A percentile compares a stretch with the other conserved stretches of the same genome.
These are phyloP conservation scores for Aspergillus floridensis DNA, from an alignment of 2,329 filamentous ascomycete species.

Conservation along the genomic window DNA sequence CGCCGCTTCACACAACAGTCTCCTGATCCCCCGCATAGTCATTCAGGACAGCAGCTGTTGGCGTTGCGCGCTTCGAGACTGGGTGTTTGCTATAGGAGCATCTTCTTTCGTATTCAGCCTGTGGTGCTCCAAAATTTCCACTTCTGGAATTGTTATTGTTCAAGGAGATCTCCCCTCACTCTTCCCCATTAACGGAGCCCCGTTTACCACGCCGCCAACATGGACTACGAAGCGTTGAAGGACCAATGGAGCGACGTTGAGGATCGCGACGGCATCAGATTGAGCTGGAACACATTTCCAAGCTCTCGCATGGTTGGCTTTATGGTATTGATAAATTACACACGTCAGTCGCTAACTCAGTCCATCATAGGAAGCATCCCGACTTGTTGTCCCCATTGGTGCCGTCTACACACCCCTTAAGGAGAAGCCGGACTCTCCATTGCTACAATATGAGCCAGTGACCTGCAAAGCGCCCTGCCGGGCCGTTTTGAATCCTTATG, in stretches of 20 bases:
- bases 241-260: conserved; percentile 96
- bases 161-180: conserved; percentile 22
- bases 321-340: not conserved
- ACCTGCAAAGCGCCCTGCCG: conserved; percentile 95
- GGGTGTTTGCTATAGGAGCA: conserved; percentile 32
- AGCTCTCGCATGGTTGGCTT: conserved; percentile 86
- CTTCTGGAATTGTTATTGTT: conserved; percentile 16
- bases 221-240: conserved; percentile 93
- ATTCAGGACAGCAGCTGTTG: conserved; percentile 30
- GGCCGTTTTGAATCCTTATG: conserved; percentile 94
- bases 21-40: conserved; percentile 29
- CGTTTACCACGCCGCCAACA: conserved; percentile 43
- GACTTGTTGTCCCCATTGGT: conserved; percentile 92
- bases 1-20: conserved; percentile 37
- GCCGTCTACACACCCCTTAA: conserved; percentile 94
- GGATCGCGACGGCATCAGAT: conserved; percentile 89
- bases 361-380: conserved; percentile 74
- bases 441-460: conserved; percentile 93
- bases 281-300: conserved; percentile 99
- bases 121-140: conserved; percentile 21
- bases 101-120: conserved; percentile 18
- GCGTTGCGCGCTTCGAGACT: conserved; percentile 28
- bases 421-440: conserved; percentile 81
- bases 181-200: conserved; percentile 25
- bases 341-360: conserved; percentile 25